phyloP scores from a whole-genome alignment of 1,139 yeast genomes.

The Geotrichum fermentans region DNA sequence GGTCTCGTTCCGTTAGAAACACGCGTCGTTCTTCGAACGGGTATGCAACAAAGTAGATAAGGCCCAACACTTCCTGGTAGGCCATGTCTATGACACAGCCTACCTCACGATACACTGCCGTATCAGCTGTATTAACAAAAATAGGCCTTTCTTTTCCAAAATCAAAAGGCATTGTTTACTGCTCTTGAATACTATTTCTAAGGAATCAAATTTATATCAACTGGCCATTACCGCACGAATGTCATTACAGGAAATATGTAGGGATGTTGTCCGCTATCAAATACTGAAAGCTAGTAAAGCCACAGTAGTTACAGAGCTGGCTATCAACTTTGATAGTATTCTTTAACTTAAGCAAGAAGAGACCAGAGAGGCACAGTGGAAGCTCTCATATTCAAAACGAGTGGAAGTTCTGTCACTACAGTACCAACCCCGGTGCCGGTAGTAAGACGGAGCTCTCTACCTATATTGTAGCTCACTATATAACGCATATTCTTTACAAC shows the following conservation, averaged over 20 bases:
- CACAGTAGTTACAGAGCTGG: constrained; percentile 99
- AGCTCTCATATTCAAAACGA: constrained; percentile 99
- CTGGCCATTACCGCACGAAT: too few relatives aligned
- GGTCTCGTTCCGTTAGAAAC: not conserved
- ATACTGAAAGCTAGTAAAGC: constrained; percentile 53
- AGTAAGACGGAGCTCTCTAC: constrained; percentile 97
- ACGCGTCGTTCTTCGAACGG: not conserved
- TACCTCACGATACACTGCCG: not conserved
- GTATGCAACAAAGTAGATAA: not conserved
- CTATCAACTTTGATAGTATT: constrained; percentile 96
- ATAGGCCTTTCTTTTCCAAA: too few relatives aligned
- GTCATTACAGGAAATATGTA: too few relatives aligned
- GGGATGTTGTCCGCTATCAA: too few relatives aligned
- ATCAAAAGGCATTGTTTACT: too few relatives aligned
- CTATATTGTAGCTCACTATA: too few relatives aligned
- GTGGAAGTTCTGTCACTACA: constrained; percentile 96
- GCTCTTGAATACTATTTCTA: too few relatives aligned
- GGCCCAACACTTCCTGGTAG: not conserved
- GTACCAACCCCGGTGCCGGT: constrained; percentile 99
- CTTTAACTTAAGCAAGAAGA: constrained; percentile 98
- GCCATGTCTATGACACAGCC: not conserved
- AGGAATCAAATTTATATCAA: too few relatives aligned
- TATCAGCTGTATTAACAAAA: not conserved
- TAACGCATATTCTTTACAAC: too few relatives aligned
- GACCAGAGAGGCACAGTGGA: constrained; percentile 98